phyloP scores from a whole-genome alignment of 140 eudicot genomes.

The Erigeron philadelphicus region DNA sequence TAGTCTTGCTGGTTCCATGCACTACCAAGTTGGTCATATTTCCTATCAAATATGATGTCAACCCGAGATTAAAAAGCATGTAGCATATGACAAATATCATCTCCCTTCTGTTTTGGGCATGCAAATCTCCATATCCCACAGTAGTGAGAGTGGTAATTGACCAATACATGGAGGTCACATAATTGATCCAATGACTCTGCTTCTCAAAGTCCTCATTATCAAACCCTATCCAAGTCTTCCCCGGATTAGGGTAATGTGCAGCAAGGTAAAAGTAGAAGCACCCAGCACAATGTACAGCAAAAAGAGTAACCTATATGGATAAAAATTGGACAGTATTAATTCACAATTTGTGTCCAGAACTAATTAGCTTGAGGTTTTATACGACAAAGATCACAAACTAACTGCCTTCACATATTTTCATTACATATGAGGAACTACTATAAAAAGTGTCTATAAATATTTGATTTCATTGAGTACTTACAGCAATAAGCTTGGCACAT shows the following conservation, averaged over 20 bases:
- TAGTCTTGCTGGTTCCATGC: slow-evolving; percentile 75
- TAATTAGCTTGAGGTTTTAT: neutral
- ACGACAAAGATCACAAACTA: no score
- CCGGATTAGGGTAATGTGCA: slow-evolving; percentile 58
- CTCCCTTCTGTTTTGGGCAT: slow-evolving; percentile 75
- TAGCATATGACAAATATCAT: slow-evolving; percentile 76
- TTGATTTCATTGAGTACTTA: slow-evolving; percentile 33
- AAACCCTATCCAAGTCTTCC: slow-evolving; percentile 75
- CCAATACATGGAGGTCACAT: slow-evolving; percentile 87
- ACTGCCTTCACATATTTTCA: slow-evolving; percentile 3
- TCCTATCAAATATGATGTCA: slow-evolving; percentile 80
- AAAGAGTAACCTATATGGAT: slow-evolving; percentile 67
- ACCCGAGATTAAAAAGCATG: slow-evolving; percentile 90
- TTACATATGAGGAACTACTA: slow-evolving; percentile 6
- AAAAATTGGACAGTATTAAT: neutral
- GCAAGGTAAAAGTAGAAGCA: slow-evolving; percentile 79
- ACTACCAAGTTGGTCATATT: slow-evolving; percentile 96
- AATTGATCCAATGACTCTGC: slow-evolving; percentile 64
- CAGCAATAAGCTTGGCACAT: slow-evolving; percentile 85
- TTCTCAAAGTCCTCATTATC: slow-evolving; percentile 40
- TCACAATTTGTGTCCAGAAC: slow-evolving; percentile 10
- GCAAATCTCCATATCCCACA: slow-evolving; percentile 92
- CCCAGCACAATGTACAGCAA: slow-evolving; percentile 82
- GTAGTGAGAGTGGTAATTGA: slow-evolving; percentile 92
- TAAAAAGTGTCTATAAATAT: slow-evolving; percentile 5